Base-by-base conservation (phyloP, 345 rosid species). In the Citrus unshiu region DNA sequence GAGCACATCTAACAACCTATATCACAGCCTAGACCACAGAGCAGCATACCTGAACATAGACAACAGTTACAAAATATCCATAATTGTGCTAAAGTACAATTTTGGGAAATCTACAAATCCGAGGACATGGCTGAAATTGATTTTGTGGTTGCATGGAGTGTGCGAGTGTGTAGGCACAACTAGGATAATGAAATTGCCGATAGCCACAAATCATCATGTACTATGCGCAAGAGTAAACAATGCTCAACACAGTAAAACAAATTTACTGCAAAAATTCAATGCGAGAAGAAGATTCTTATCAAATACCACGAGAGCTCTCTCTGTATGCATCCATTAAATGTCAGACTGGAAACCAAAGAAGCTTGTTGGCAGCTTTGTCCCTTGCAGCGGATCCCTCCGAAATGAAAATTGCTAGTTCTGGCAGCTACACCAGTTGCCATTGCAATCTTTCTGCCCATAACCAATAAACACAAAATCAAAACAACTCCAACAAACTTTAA, bases 271-370 rank as follows among this genome's bases (percentile, higher is more conserved):
- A 72, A 64, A 59, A 69, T 43, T 67, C 32, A 78, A 76, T 60
- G 32, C 71, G 21, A 34, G 51, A 63, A 9, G 32, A 70, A 77
- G 39, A 64, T 49, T 64, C 22, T 30, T 39, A 74, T 68, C 30
- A 73, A 78, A 75, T 87, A 95, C 98, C 97, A 88, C 73, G 93
- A 87, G 34, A 84, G 81, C 5, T 89, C 89, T 80, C 83, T 89
- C 78, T 85, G 88, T 8, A 84, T 72, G 81, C 88, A 84, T 72
- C 90, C 85, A 69, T 37, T 84, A 83, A 88, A 77, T 29, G 83
- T 75, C 73, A 80, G 70, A 70, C 75, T 75, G 56, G 90, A 80
- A 78, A 79, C 75, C 89, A 82, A 73, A 58, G 91, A 83, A 80
- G 80, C 57, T 78, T 77, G 87, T 59, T 70, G 66, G 62, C 79